Conservation (phyloP, 768 basidiomycete genomes). For the Dictyophora rubrovolvata region DNA sequence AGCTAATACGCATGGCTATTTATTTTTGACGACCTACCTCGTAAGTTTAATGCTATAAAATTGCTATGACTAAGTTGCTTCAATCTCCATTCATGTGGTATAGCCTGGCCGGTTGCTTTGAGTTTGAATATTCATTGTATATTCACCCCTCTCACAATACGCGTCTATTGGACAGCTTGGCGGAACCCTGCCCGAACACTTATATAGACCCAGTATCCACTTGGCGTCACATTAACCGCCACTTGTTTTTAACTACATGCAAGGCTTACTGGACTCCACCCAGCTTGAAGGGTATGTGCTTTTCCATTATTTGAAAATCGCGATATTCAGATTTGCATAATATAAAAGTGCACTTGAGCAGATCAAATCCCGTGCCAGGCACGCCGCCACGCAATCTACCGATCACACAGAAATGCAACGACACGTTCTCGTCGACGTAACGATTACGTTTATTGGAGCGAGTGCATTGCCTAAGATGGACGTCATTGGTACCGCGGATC, state of each 20-base stretch:
- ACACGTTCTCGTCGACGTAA: constrained; percentile 9
- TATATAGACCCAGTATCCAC: neutral
- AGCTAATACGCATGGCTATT: no score
- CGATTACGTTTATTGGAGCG: constrained; percentile 56
- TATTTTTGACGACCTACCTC: no score
- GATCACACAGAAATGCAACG: neutral
- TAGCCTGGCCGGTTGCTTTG: no score
- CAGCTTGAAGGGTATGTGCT: neutral
- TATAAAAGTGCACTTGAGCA: neutral
- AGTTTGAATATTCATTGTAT: no score
- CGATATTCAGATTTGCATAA: neutral
- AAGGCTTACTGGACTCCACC: neutral
- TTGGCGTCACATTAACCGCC: neutral
- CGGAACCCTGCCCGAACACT: no score
- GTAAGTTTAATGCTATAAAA: no score
- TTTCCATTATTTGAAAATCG: neutral
- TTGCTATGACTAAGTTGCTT: no score
- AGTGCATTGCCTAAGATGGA: constrained; percentile 62
- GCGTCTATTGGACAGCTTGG: no score
- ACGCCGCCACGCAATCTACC: neutral
- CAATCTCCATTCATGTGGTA: no score
- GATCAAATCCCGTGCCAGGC: constrained; percentile 5
- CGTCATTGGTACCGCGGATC: constrained; percentile 51
- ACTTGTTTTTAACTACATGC: neutral
- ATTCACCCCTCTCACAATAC: no score